Evolutionary conservation across 225 moss, liverwort and hornwort species (phyloP), one percentile per base, ranked within the genome.

Genomic region (Sphagnum tenellum): DNA sequence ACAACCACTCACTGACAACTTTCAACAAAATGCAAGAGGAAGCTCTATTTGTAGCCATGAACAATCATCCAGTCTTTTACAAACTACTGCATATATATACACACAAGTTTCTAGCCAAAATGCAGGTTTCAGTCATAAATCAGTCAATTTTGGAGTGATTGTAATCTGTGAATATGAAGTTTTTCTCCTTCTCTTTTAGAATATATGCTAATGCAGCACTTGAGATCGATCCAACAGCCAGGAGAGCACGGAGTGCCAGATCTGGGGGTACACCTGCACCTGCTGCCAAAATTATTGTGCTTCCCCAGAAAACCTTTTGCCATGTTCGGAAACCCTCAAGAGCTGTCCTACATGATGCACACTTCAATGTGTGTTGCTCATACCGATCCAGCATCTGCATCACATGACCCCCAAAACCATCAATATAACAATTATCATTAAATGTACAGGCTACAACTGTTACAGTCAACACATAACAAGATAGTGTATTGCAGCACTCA

Each of bases 301-400:
- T 77, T 4, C 81, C 89, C 84, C 82, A 89, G 11, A 96, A 56
- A 7, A 89, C 9, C 65, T 85, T 92, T 67, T 92, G 86, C 69
- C 88, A 89, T 3, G 75, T 69, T 70, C 82, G 86, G 63, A 92
- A 96, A n/a, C 73, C 76, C 46, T 85, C 70, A 0, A 82, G 50
- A n/a, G 95, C 95, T 48, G 70, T 82, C 70, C 78, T 72, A 65
- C 92, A 96, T 3, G 95, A 82, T 10, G 86, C 74, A n/a, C 95
- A 96, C 45, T 84, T 89, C 66, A 89, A 10, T 1, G 92, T 92
- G 72, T 96, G 95, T 71, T 89, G 95, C 78, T 87, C 95, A 67
- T 77, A 83, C 59, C 89, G 78, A 50, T 96, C 95, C 62, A 96
- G 77, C 92, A 96, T 96, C 88, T 98, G 88, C 29, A 29, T 29